Evolutionary conservation across 73 alveolate genomes (phyloP).

Genomic region (Tetrahymena elliotti): DNA sequence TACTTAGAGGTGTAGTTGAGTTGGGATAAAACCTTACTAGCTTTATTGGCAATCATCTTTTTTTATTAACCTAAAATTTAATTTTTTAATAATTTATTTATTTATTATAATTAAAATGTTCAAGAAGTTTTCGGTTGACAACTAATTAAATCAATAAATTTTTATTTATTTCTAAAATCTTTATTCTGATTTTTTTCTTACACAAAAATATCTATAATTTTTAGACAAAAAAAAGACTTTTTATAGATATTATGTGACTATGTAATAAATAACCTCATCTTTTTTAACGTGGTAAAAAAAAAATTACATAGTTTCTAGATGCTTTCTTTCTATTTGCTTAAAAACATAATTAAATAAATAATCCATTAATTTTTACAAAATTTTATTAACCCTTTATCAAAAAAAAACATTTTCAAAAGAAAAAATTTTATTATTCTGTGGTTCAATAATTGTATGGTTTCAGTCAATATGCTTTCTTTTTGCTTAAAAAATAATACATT

Average conservation of each 20-base stretch:
- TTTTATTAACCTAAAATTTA: not conserved
- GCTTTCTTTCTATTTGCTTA: too few species aligned
- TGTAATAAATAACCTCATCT: not conserved
- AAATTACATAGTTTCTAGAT: too few species aligned
- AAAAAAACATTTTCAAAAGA: too few species aligned
- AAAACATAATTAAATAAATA: too few species aligned
- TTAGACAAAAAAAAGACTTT: not conserved
- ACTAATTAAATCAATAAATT: not conserved
- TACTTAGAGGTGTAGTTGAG: not conserved
- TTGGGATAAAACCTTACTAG: not conserved
- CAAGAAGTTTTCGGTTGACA: not conserved
- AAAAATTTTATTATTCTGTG: too few species aligned
- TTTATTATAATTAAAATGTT: not conserved
- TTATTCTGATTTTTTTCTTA: not conserved
- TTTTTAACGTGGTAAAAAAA: not conserved
- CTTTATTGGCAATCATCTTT: not conserved
- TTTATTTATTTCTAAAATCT: not conserved
- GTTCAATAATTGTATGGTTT: too few species aligned
- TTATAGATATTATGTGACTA: not conserved
- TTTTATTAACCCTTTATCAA: too few species aligned
- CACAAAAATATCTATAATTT: not conserved
- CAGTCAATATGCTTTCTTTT: too few species aligned
- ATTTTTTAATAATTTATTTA: not conserved
- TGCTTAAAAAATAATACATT: too few species aligned
- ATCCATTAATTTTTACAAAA: too few species aligned